Evolutionary conservation across 768 basidiomycete species (phyloP).

Genomic region (Kwoniella dejecticola): DNA sequence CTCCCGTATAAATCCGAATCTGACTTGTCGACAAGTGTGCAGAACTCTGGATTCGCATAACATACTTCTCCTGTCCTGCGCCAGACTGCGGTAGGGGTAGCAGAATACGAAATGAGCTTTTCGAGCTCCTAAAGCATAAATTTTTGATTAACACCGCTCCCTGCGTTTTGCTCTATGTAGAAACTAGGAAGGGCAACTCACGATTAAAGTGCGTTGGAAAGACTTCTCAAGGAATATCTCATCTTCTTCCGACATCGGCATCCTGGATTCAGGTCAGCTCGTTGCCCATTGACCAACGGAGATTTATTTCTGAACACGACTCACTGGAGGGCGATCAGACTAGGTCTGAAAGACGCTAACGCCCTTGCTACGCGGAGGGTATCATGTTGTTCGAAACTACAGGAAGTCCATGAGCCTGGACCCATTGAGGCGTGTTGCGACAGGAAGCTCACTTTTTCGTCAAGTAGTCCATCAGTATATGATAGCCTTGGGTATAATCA

Average conservation of each 20-base stretch:
- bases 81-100: slow-evolving; percentile 97
- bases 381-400: slow-evolving; percentile 95
- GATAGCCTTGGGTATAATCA: slow-evolving; percentile 95
- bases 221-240: slow-evolving; percentile 95
- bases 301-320: too few relatives aligned
- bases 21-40: slow-evolving; percentile 87
- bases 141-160: not conserved
- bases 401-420: not conserved
- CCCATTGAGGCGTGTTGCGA: not conserved
- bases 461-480: slow-evolving; percentile 92
- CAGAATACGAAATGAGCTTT: slow-evolving; percentile 94
- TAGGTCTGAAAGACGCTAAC: slow-evolving; percentile 92
- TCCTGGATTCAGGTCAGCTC: slow-evolving; percentile 55
- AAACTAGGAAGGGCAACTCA: slow-evolving; percentile 56
- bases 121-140: slow-evolving; percentile 73
- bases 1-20: slow-evolving; percentile 75
- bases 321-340: slow-evolving; percentile 84
- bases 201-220: slow-evolving; percentile 88
- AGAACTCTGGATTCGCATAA: slow-evolving; percentile 94
- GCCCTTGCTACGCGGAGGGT: slow-evolving; percentile 91
- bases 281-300: not conserved
- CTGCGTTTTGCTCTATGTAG: not conserved
- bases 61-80: slow-evolving; percentile 97
- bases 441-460: slow-evolving; percentile 62
- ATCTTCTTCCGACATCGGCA: slow-evolving; percentile 94